These are phyloP conservation scores for Penicillium coprophilum DNA, from an alignment of 495 filamentous ascomycete species.

Conservation along the genomic window DNA sequence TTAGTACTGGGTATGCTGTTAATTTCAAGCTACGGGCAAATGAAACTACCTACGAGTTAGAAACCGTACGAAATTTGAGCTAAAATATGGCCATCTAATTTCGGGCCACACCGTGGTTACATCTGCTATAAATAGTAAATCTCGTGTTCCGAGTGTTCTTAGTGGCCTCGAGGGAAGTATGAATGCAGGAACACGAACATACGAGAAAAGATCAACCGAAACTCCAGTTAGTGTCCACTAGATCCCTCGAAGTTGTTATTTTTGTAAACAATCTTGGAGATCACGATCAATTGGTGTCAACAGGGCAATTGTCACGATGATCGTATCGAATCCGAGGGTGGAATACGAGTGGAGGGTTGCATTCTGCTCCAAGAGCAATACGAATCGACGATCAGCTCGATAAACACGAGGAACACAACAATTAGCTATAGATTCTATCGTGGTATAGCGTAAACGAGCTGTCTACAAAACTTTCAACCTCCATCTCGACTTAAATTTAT, in stretches of 20 bases:
- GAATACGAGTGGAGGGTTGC: neutral
- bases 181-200: conserved; percentile 9
- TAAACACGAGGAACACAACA: neutral
- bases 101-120: neutral
- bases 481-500: neutral
- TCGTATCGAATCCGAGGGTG: neutral
- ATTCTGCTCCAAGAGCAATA: neutral
- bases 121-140: conserved; percentile 4
- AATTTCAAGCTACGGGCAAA: neutral
- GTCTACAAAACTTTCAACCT: neutral
- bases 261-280: too few species aligned
- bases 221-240: neutral
- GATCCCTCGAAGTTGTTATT: neutral
- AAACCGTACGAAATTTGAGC: neutral
- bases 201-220: conserved; percentile 4
- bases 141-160: conserved; percentile 1
- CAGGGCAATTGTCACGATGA: too few species aligned
- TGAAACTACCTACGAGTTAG: neutral
- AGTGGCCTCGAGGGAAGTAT: neutral
- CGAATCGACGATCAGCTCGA: neutral
- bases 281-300: neutral
- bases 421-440: too few species aligned
- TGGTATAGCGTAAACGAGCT: neutral
- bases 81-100: neutral
- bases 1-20: too few species aligned